Conservation (phyloP, 139 green algal species). For the Chlamydomonas asymmetrica region DNA sequence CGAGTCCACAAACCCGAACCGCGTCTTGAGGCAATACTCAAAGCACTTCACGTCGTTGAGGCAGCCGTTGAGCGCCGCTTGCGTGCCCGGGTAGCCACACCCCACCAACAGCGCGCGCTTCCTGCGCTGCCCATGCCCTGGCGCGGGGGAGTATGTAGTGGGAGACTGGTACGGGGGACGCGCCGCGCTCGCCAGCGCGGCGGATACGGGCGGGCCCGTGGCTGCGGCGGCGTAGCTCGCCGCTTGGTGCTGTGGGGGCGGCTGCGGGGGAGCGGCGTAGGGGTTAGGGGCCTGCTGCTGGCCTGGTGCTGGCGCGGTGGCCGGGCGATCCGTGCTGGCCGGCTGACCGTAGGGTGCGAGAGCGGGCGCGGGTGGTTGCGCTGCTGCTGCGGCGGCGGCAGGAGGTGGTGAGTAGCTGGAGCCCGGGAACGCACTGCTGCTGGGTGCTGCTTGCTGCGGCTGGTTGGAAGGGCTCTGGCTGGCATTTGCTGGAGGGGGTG, state of each 20-base stretch:
- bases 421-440: too few relatives aligned
- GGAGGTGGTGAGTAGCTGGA: neutral
- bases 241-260: neutral
- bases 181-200: neutral
- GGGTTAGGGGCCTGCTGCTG: neutral
- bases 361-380: neutral
- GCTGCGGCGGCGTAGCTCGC: neutral
- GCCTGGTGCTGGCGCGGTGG: neutral
- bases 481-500: too few relatives aligned
- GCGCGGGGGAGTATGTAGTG: conserved; percentile 8
- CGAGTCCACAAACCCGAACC: conserved; percentile 41
- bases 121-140: conserved; percentile 7
- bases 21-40: conserved; percentile 37
- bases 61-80: conserved; percentile 43
- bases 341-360: neutral
- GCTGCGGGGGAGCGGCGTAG: neutral
- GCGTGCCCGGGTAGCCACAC: conserved; percentile 44
- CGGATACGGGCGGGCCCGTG: neutral
- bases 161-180: conserved; percentile 10
- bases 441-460: too few relatives aligned
- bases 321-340: neutral
- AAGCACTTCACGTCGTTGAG: conserved; percentile 48
- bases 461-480: too few relatives aligned
- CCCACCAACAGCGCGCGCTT: conserved; percentile 50
- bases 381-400: neutral